phyloP scores from a whole-genome alignment of 208 protist species.

The Acanthamoeba culbertsoni region DNA sequence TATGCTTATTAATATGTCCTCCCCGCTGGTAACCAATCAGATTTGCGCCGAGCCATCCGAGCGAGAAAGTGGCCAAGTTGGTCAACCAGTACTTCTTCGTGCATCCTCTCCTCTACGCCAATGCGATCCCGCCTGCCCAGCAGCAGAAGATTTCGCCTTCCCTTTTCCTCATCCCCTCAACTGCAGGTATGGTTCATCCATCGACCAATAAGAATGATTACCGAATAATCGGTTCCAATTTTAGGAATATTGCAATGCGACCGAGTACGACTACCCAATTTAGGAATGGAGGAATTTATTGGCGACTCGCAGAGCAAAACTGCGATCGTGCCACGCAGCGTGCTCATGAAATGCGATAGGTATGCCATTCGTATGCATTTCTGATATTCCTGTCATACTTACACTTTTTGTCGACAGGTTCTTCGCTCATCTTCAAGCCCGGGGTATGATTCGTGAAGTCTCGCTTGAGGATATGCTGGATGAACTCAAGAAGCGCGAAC shows the following conservation, averaged over 20 bases:
- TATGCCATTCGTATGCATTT: neutral
- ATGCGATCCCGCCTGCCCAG: neutral
- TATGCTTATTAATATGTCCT: neutral
- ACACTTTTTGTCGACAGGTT: neutral
- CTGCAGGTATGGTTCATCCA: neutral
- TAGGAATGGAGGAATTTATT: constrained; percentile 20
- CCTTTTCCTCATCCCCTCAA: neutral
- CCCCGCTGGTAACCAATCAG: neutral
- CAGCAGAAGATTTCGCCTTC: neutral
- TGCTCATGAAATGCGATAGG: neutral
- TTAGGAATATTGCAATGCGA: neutral
- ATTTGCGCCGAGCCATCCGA: neutral
- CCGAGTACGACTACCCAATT: neutral
- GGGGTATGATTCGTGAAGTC: neutral
- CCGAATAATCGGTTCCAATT: neutral
- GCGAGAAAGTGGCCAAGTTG: neutral
- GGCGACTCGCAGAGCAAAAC: neutral
- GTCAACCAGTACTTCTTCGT: constrained; percentile 41
- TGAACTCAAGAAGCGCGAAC: neutral
- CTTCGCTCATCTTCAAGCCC: neutral
- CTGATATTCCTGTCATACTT: neutral
- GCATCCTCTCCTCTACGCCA: constrained; percentile 29
- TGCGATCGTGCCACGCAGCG: neutral
- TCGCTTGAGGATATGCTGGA: neutral
- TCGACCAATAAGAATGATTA: neutral